Conservation (phyloP, 495 filamentous ascomycete species). For the Podospora conica region DNA sequence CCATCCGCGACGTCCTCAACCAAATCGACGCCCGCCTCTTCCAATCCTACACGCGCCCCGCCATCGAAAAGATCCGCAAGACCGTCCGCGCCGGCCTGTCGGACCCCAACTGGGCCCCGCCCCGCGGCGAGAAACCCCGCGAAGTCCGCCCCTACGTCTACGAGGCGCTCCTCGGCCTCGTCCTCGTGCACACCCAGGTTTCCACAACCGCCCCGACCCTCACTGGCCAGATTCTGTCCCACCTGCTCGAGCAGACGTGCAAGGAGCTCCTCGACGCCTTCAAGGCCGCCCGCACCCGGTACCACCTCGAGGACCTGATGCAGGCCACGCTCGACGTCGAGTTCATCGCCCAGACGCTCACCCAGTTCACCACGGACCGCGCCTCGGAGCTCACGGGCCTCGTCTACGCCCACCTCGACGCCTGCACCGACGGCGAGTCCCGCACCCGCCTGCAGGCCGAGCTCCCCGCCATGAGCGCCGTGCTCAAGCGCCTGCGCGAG, state of each 20-base stretch:
- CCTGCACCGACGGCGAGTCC: slow-evolving; percentile 78
- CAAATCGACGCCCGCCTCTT: slow-evolving; percentile 89
- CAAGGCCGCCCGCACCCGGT: slow-evolving; percentile 54
- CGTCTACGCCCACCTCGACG: slow-evolving; percentile 85
- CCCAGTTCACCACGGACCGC: slow-evolving; percentile 77
- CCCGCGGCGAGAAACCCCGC: slow-evolving; percentile 52
- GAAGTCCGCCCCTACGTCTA: slow-evolving; percentile 86
- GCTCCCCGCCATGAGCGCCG: slow-evolving; percentile 77
- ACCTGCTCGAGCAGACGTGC: slow-evolving; percentile 72
- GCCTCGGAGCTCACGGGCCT: slow-evolving; percentile 72
- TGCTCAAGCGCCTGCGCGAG: slow-evolving; percentile 77
- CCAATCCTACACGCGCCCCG: slow-evolving; percentile 78
- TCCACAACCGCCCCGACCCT: slow-evolving; percentile 70
- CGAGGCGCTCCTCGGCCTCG: slow-evolving; percentile 70
- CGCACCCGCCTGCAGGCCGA: slow-evolving; percentile 72
- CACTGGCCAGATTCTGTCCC: slow-evolving; percentile 66
- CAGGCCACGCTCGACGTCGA: slow-evolving; percentile 96
- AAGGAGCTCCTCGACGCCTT: slow-evolving; percentile 66
- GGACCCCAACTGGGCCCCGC: slow-evolving; percentile 63
- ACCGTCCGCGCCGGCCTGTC: slow-evolving; percentile 67
- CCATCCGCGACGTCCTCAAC: slow-evolving; percentile 77
- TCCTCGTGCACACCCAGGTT: slow-evolving; percentile 87
- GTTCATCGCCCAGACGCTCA: slow-evolving; percentile 90
- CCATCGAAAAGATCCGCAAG: slow-evolving; percentile 51
- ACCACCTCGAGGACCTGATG: slow-evolving; percentile 76